phyloP scores from a whole-genome alignment of 1,139 yeast genomes.

The Protomyces gravidus region DNA sequence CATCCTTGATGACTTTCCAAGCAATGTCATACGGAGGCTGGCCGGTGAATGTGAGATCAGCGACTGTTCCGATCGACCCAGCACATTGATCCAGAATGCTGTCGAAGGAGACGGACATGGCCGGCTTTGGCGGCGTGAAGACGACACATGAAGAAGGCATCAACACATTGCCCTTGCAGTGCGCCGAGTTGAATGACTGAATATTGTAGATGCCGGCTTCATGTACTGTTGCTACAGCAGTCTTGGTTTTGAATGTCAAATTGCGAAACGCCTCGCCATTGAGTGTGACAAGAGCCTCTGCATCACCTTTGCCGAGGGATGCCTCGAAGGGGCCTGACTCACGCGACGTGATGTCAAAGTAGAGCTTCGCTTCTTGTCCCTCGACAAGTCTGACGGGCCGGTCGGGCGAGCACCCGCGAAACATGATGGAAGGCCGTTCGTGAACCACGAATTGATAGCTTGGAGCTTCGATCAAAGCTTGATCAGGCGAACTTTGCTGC shows the following conservation, averaged over 20 bases:
- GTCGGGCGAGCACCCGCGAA: conserved; percentile 41
- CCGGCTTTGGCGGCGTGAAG: conserved; percentile 49
- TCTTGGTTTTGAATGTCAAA: conserved; percentile 13
- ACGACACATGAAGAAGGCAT: conserved; percentile 49
- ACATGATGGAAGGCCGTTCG: conserved; percentile 53
- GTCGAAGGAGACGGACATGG: conserved; percentile 46
- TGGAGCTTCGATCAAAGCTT: conserved; percentile 29
- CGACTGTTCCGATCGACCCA: conserved; percentile 82
- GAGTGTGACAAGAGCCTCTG: not conserved
- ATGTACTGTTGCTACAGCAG: conserved; percentile 36
- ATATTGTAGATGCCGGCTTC: conserved; percentile 56
- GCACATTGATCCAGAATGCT: conserved; percentile 77
- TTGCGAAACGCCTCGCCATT: conserved; percentile 27
- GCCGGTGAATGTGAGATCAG: conserved; percentile 64
- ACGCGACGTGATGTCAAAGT: conserved; percentile 1
- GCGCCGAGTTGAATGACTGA: conserved; percentile 51
- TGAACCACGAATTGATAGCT: conserved; percentile 59
- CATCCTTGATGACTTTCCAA: conserved; percentile 49
- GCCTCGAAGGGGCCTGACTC: conserved; percentile 6
- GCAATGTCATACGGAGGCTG: conserved; percentile 75
- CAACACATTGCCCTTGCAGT: conserved; percentile 60
- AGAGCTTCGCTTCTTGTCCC: conserved; percentile 35
- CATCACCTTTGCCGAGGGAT: not conserved
- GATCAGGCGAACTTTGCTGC: not conserved
- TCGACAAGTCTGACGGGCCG: conserved; percentile 40